Base-by-base conservation (phyloP, 129 eudicot species). In the Dittrichia graveolens region DNA sequence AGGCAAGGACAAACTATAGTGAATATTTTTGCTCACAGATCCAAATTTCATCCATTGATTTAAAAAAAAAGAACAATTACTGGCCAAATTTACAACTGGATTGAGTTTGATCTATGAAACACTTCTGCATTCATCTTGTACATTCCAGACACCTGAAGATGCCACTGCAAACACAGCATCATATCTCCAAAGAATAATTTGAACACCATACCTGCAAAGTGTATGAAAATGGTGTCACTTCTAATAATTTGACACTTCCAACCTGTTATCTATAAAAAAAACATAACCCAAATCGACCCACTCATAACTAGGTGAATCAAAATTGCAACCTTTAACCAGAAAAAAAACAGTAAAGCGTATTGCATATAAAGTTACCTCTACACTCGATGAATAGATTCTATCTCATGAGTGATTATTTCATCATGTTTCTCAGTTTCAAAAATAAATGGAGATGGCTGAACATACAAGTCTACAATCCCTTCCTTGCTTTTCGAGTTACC, bases 401-500 rank as follows among this genome's bases (percentile, higher is more conserved):
- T 50, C 73, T 71, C 77, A 61, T 66, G 83, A 61, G 78, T 61
- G 61, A 61, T 71, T 61, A 52, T 71, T 55, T 38, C 81, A 44
- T 75, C 80, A 72, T 53, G 41, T 62, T 75, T 83, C 76, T 75
- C 80, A 44, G 24, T 74, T 37, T 87, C 97, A 62, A 75, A 83
- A 34, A 81, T 71, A 79, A 61, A 69, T 5, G 83, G 80, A 67
- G 82, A 55, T 8, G 76, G 76, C 14, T 60, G 73, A 44, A 19
- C 69, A 78, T 65, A 73, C 75, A 52, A 57, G 4, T 71, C 74
- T 82, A 68, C 61, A 82, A 24, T 74, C 39, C 73, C 84, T 11
- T 94, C 81, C 72, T 71, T 85, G 34, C 69, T 52, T 73, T 84
- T 83, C 52, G 81, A 68, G 66, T 66, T 59, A 38, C 87, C 86